Base-by-base conservation (phyloP, 768 basidiomycete genomes). In the Holtermanniella nyarrowii region DNA sequence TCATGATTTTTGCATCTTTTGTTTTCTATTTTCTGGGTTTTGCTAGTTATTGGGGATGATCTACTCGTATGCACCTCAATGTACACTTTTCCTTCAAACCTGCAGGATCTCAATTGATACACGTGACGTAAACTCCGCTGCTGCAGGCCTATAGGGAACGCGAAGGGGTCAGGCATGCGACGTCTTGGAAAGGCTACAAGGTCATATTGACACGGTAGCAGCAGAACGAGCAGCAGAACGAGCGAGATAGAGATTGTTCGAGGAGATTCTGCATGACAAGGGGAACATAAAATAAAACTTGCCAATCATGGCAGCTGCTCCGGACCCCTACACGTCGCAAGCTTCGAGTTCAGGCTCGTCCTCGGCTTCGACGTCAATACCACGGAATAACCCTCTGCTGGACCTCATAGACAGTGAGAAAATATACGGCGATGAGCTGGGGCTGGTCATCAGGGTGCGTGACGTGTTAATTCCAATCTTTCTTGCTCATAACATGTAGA, bases 321-420 rank as follows among this genome's bases (percentile, higher is more conserved):
- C n/a, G n/a, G n/a, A n/a, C n/a, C n/a, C n/a, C n/a, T n/a, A n/a
- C n/a, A n/a, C n/a, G n/a, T n/a, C n/a, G n/a, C n/a, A n/a, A n/a
- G 42, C 42, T n/a, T 43, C 42, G 18, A 11, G n/a, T 18, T n/a
- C 42, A 7, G 42, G 16, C 42, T 43, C 42, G 42, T 7, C 7
- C 42, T 43, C 42, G 42, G 20, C 10, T 18, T 7, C 42, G 20
- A 23, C 14, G 11, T 7, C 26, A 20, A 26, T 26, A 4, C n/a
- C 7, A 21, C n/a, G 26, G 20, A 54, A 54, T 1, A 96, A 91
- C 67, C 90, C 88, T 22, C 76, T 99, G 49, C 78, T 78, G 5
- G 93, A 99, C 74, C 82, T 99, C 54, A 83, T 97, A 51, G 87
- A 91, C 65, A 91, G 86, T 20, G 95, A 99, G 75, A 88, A 84